Conservation (phyloP, 2,329 filamentous ascomycete genomes). For the Malbranchea cinnamomea region DNA sequence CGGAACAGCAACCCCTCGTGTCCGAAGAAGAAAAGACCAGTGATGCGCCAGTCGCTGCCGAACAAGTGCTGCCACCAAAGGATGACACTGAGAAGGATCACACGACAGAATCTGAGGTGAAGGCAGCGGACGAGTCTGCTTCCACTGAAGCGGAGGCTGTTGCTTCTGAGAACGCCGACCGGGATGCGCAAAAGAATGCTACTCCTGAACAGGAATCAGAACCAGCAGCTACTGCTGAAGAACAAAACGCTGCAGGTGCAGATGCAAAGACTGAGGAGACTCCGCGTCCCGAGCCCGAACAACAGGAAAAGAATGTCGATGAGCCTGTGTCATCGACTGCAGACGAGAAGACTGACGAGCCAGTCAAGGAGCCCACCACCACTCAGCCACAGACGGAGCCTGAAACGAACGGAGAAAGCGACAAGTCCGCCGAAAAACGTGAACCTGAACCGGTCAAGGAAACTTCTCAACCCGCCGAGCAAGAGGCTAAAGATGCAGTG, state of each 20-base stretch:
- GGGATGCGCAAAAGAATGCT: background rate
- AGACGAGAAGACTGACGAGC: conserved; percentile 3
- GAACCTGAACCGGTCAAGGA: too few relatives aligned
- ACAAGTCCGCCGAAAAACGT: too few relatives aligned
- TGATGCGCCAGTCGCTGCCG: background rate
- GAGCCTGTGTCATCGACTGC: background rate
- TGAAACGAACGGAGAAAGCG: background rate
- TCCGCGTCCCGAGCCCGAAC: background rate
- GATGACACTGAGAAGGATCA: background rate
- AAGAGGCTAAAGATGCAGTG: too few relatives aligned
- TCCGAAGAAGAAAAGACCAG: too few relatives aligned
- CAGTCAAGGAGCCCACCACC: conserved; percentile 1
- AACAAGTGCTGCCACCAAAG: background rate
- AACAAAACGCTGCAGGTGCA: background rate
- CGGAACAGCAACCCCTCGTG: too few relatives aligned
- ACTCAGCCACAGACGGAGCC: background rate
- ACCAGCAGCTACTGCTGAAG: conserved; percentile 1
- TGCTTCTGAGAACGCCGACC: conserved; percentile 1
- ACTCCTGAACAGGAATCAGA: background rate
- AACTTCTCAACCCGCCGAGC: too few relatives aligned
- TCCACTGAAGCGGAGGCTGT: conserved; percentile 7
- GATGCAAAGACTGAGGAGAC: background rate
- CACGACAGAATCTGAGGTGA: background rate
- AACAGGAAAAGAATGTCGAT: background rate
- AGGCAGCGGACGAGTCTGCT: too few relatives aligned